Conservation (phyloP, 176 grass and related monocot genomes). For the Zea mays region DNA sequence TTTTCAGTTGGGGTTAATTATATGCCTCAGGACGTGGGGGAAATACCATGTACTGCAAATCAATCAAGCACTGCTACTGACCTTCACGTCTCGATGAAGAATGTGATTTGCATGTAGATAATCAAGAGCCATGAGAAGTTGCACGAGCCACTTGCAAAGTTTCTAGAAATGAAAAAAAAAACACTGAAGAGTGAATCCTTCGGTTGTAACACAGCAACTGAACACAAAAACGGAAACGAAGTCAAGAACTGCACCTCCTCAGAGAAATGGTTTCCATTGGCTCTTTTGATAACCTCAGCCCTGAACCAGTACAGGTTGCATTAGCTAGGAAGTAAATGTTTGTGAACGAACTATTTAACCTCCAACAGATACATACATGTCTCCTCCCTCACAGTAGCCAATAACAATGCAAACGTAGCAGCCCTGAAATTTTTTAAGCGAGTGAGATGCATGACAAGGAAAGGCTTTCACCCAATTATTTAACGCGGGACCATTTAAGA, state of each 20-base stretch:
- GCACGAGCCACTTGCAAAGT: constrained; percentile 93
- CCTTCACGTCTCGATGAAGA: constrained; percentile 87
- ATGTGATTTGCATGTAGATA: constrained; percentile 54
- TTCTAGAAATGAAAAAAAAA: constrained; percentile 57
- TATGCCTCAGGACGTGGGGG: constrained; percentile 18
- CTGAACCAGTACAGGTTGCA: constrained; percentile 42
- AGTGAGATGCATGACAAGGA: constrained; percentile 24
- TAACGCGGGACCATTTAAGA: neutral
- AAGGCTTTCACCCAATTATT: constrained; percentile 5
- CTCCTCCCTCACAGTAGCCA: constrained; percentile 94
- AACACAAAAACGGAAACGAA: constrained; percentile 12
- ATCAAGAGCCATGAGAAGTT: constrained; percentile 93
- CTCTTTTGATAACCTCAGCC: constrained; percentile 89
- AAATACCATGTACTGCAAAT: neutral
- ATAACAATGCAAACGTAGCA: constrained; percentile 98
- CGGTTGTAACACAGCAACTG: constrained; percentile 12
- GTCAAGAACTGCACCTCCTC: constrained; percentile 65
- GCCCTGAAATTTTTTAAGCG: constrained; percentile 60
- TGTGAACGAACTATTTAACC: constrained; percentile 23
- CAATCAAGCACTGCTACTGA: constrained; percentile 33
- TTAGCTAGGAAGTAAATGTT: constrained; percentile 29
- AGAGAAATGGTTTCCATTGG: constrained; percentile 68
- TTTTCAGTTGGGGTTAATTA: constrained; percentile 19
- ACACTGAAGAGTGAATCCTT: neutral
- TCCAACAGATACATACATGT: constrained; percentile 76